Conservation (phyloP, 495 filamentous ascomycete genomes). For the Daldinia decipiens region DNA sequence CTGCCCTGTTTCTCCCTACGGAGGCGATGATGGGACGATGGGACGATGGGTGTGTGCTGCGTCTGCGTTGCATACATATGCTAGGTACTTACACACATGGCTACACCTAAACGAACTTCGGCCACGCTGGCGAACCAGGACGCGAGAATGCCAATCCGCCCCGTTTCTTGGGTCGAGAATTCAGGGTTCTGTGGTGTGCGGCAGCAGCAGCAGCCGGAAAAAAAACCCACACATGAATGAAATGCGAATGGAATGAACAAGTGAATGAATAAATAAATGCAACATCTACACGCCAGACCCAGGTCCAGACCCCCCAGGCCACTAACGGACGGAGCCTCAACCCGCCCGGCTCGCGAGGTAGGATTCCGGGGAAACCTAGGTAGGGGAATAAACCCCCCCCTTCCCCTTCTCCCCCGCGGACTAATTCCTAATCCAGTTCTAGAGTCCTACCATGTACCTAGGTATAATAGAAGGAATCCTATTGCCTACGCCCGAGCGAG, state of each 20-base stretch:
- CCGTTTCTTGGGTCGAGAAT: constrained; percentile 40
- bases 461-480: background rate
- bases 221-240: background rate
- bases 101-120: constrained; percentile 29
- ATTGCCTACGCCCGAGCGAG: constrained; percentile 18
- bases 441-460: no score
- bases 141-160: constrained; percentile 32
- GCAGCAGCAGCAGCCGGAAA: constrained; percentile 17
- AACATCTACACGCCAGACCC: constrained; percentile 2
- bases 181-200: constrained; percentile 8
- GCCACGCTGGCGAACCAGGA: constrained; percentile 14
- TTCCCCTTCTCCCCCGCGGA: background rate
- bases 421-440: background rate
- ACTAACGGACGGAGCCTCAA: constrained; percentile 32
- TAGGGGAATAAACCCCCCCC: constrained; percentile 14
- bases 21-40: constrained; percentile 17
- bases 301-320: background rate
- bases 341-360: constrained; percentile 31
- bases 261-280: constrained; percentile 17
- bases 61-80: background rate
- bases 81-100: constrained; percentile 16
- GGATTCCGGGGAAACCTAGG: constrained; percentile 33
- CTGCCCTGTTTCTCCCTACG: constrained; percentile 38
- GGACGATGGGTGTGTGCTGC: constrained; percentile 13
- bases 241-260: no score